Conservation (phyloP, 2,329 filamentous ascomycete species). For the Coleophoma crateriformis region DNA sequence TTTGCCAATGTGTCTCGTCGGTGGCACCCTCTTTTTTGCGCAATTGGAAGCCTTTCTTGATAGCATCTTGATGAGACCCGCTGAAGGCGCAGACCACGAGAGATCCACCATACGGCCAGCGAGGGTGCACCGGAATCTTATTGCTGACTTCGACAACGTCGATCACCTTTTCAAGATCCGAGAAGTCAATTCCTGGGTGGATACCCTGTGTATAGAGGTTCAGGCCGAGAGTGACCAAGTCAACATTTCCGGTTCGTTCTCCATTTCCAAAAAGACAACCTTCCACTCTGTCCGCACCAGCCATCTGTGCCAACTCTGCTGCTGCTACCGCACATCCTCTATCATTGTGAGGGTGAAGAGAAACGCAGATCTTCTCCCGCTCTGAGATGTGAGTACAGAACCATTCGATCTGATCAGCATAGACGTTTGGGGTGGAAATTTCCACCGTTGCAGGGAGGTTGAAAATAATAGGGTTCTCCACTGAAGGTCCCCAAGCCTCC, state of each 20-base stretch:
- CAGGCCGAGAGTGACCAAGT: constrained; percentile 84
- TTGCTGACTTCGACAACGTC: constrained; percentile 87
- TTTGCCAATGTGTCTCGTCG: constrained; percentile 68
- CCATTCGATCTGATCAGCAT: constrained; percentile 93
- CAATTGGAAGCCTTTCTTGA: constrained; percentile 82
- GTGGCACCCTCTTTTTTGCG: constrained; percentile 56
- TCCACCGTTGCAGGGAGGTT: constrained; percentile 96
- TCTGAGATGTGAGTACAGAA: constrained; percentile 84
- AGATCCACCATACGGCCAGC: constrained; percentile 85
- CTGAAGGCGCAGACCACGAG: constrained; percentile 91
- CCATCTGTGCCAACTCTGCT: constrained; percentile 92
- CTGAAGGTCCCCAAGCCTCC: constrained; percentile 80
- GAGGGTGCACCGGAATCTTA: constrained; percentile 88
- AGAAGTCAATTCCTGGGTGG: constrained; percentile 82
- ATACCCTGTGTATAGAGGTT: constrained; percentile 96
- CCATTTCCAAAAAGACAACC: constrained; percentile 93
- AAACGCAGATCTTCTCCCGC: constrained; percentile 81
- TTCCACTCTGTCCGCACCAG: constrained; percentile 88
- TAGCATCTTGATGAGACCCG: constrained; percentile 90
- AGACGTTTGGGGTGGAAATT: constrained; percentile 90
- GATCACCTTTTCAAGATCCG: constrained; percentile 79
- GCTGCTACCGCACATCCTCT: constrained; percentile 85
- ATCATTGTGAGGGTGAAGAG: constrained; percentile 92
- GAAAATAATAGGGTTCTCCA: constrained; percentile 83
- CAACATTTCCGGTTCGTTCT: constrained; percentile 92